phyloP scores from a whole-genome alignment of 176 grass and related monocot species.

The Aegilops speltoides region DNA sequence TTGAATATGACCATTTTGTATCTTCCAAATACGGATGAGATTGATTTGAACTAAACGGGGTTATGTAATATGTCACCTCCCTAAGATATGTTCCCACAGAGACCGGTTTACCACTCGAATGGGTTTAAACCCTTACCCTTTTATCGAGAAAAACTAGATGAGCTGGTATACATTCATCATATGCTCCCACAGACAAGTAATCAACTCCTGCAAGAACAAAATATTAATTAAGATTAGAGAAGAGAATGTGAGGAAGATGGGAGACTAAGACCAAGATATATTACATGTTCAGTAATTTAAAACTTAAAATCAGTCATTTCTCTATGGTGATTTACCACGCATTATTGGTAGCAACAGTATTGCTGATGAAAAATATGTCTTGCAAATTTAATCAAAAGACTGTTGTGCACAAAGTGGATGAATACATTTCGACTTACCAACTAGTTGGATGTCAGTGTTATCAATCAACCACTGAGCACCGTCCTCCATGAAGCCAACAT shows the following conservation, averaged over 20 bases:
- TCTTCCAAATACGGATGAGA: background rate
- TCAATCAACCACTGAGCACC: conserved; percentile 84
- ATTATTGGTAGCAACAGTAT: background rate
- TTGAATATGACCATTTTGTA: background rate
- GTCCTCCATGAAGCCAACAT: conserved; percentile 86
- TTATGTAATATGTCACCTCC: background rate
- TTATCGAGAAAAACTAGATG: conserved; percentile 75
- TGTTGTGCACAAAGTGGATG: background rate
- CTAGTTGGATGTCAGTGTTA: conserved; percentile 82
- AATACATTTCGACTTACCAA: conserved; percentile 43
- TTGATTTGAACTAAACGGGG: background rate
- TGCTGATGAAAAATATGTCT: background rate
- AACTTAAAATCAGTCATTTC: background rate
- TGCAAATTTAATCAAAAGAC: background rate
- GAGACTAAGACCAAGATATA: background rate
- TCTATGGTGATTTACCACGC: background rate
- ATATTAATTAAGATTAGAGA: background rate
- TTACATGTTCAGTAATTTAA: background rate
- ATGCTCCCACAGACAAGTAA: conserved; percentile 78
- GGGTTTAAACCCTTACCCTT: conserved; percentile 30
- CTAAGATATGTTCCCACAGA: background rate
- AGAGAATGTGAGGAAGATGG: background rate
- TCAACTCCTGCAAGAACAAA: conserved; percentile 49
- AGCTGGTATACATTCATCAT: conserved; percentile 69
- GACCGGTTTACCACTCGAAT: background rate